Conservation (phyloP, 768 basidiomycete genomes). For the Lactarius sanguifluus region DNA sequence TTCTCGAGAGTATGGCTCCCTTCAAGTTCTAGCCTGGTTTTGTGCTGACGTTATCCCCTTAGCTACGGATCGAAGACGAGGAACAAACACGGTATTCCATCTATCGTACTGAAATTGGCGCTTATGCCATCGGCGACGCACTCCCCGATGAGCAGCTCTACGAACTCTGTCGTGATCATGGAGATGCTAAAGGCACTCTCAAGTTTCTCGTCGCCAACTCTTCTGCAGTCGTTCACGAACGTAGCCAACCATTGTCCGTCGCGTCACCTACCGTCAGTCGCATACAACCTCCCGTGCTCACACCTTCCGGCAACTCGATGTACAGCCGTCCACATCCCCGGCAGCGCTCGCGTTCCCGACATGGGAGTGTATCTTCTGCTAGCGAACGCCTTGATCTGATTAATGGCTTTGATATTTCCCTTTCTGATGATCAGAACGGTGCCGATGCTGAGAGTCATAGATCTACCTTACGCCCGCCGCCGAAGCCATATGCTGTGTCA, state of each 20-base stretch:
- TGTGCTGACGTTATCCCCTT: conserved; percentile 19
- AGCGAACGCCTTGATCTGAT: conserved; percentile 57
- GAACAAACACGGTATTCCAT: conserved; percentile 76
- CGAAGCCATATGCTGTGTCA: conserved; percentile 39
- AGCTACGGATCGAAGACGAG: conserved; percentile 84
- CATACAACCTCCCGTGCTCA: conserved; percentile 56
- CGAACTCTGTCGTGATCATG: conserved; percentile 65
- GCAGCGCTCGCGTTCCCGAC: conserved; percentile 44
- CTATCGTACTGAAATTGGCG: conserved; percentile 85
- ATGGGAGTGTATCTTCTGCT: conserved; percentile 70
- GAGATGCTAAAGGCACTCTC: conserved; percentile 76
- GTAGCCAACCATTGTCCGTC: conserved; percentile 37
- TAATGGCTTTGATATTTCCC: conserved; percentile 67
- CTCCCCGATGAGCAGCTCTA: conserved; percentile 69
- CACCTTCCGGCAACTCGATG: conserved; percentile 40
- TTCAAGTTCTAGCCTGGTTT: conserved; percentile 13
- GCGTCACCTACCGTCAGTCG: conserved; percentile 45
- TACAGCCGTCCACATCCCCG: conserved; percentile 47
- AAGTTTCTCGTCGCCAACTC: conserved; percentile 80
- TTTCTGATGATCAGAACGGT: conserved; percentile 59
- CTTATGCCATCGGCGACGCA: conserved; percentile 70
- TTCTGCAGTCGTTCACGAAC: conserved; percentile 60
- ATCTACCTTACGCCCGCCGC: conserved; percentile 44
- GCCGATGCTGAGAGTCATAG: conserved; percentile 50
- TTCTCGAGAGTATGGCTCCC: conserved; percentile 63